phyloP scores from a whole-genome alignment of 129 eudicot genomes.

The Artemisia annua region DNA sequence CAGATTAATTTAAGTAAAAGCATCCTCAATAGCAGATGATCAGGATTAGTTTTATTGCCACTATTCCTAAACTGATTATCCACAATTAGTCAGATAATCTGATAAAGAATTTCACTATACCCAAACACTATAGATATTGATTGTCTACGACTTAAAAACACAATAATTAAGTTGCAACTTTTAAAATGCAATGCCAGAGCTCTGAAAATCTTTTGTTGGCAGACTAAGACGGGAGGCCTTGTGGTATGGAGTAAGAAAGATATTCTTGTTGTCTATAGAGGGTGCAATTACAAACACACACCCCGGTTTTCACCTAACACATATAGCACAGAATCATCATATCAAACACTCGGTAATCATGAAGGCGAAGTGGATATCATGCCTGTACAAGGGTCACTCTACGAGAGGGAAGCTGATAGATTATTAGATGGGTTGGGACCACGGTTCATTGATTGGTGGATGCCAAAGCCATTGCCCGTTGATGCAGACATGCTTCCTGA shows the following conservation, averaged over 20 bases:
- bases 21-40: no score
- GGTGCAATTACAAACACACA: constrained; percentile 45
- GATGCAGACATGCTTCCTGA: constrained; percentile 94
- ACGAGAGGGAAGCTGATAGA: constrained; percentile 90
- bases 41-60: no score
- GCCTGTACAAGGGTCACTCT: constrained; percentile 51
- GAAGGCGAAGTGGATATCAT: constrained; percentile 25
- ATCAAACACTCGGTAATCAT: constrained; percentile 27
- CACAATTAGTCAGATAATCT: no score
- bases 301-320: constrained; percentile 13
- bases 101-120: no score
- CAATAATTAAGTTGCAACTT: no score
- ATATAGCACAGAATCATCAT: constrained; percentile 16
- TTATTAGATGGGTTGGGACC: constrained; percentile 92
- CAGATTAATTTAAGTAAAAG: no score
- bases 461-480: constrained; percentile 91
- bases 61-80: no score
- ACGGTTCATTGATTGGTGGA: constrained; percentile 96
- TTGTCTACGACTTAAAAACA: no score
- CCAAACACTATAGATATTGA: no score
- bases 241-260: constrained; percentile 88
- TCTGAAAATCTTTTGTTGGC: constrained; percentile 20
- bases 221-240: constrained; percentile 86
- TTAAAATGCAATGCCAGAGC: no score
- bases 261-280: constrained; percentile 77